Conservation (phyloP, 78 protist species). For the Corallochytrium limacisporum region DNA sequence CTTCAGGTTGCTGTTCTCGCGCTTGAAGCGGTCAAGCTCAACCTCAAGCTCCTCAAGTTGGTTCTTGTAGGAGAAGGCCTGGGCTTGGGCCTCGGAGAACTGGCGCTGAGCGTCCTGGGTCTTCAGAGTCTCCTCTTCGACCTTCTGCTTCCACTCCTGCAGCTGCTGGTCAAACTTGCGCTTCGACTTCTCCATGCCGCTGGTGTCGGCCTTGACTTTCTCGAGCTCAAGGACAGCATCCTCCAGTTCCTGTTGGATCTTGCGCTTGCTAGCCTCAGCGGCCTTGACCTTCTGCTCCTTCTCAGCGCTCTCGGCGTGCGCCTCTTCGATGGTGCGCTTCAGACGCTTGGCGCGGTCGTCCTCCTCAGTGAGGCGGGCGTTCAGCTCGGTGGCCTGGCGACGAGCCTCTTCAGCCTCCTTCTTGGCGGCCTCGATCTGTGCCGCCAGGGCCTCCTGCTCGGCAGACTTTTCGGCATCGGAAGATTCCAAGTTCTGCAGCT, state of each 20-base stretch:
- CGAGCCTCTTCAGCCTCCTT: background rate
- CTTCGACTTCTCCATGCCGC: background rate
- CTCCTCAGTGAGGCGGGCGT: slow-evolving; percentile 34
- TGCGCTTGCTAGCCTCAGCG: no score
- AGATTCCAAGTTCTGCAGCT: background rate
- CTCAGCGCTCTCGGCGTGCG: background rate
- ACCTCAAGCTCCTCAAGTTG: slow-evolving; percentile 4
- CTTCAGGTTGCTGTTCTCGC: background rate
- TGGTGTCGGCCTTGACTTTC: background rate
- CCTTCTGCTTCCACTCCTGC: background rate
- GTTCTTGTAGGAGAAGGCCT: no score
- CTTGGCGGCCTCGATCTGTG: background rate
- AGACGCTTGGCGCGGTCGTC: slow-evolving; percentile 26
- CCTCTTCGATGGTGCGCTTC: slow-evolving; percentile 3
- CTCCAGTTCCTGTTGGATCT: background rate
- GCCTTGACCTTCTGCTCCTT: no score
- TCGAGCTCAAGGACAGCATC: background rate
- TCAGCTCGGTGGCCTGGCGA: no score
- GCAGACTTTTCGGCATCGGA: slow-evolving; percentile 17
- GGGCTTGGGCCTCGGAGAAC: background rate
- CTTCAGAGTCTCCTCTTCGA: slow-evolving; percentile 7
- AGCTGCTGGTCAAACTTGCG: background rate
- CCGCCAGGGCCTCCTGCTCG: slow-evolving; percentile 3
- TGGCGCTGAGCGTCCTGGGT: background rate
- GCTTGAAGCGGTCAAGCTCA: background rate